Evolutionary conservation across 495 filamentous ascomycete species (phyloP).

Genomic region (Ascodesmis nigricans): DNA sequence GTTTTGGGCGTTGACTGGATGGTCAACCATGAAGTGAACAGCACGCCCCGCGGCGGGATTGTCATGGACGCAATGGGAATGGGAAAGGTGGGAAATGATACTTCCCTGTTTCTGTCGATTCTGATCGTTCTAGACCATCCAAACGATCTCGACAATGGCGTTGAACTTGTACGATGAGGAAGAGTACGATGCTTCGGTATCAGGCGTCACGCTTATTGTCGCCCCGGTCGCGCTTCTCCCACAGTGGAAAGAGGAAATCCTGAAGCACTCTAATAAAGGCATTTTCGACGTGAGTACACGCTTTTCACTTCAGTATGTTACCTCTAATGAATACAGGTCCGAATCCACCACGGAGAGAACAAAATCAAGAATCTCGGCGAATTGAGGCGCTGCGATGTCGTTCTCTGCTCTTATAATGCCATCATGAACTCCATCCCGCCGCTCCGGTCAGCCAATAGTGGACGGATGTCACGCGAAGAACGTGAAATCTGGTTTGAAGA

Average conservation of each 20-base stretch:
- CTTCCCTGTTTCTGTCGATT: background rate
- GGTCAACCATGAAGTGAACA: slow-evolving; percentile 16
- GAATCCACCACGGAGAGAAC: slow-evolving; percentile 37
- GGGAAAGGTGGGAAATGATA: slow-evolving; percentile 28
- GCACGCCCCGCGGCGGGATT: slow-evolving; percentile 32
- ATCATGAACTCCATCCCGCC: slow-evolving; percentile 11
- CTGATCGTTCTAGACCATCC: slow-evolving; percentile 32
- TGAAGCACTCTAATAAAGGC: slow-evolving; percentile 30
- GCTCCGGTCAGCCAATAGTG: background rate
- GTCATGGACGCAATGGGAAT: slow-evolving; percentile 55
- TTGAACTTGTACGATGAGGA: slow-evolving; percentile 26
- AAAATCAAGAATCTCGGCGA: slow-evolving; percentile 21
- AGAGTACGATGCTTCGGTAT: slow-evolving; percentile 10
- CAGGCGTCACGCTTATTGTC: slow-evolving; percentile 34
- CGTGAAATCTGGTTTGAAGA: slow-evolving; percentile 7
- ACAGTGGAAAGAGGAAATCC: slow-evolving; percentile 43
- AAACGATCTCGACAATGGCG: slow-evolving; percentile 44
- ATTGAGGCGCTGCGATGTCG: slow-evolving; percentile 7
- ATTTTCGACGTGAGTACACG: no score
- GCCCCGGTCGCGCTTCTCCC: slow-evolving; percentile 42
- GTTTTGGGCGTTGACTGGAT: slow-evolving; percentile 21
- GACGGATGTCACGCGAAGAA: slow-evolving; percentile 3
- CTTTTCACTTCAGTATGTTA: no score
- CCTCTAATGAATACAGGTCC: no score
- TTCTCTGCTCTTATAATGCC: slow-evolving; percentile 19